Conservation (phyloP, 306 rosid genomes). For the Hippophae rhamnoides region DNA sequence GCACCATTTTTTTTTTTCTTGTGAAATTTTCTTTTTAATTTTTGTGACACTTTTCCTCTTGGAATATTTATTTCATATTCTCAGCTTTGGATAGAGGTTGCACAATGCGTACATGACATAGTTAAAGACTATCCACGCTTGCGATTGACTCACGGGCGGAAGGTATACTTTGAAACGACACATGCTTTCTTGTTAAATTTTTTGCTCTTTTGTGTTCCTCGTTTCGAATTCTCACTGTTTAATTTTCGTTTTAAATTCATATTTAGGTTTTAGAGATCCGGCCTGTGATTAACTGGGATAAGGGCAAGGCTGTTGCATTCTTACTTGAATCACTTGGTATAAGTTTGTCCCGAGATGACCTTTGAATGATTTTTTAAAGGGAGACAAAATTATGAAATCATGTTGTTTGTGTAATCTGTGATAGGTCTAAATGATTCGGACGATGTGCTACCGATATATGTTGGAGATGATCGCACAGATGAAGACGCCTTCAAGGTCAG, state of each 20-base stretch:
- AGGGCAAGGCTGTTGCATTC: constrained; percentile 92
- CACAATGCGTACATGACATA: constrained; percentile 48
- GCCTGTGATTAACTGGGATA: constrained; percentile 86
- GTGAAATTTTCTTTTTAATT: background rate
- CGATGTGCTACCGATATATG: constrained; percentile 85
- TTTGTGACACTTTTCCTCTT: background rate
- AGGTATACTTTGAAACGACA: constrained; percentile 32
- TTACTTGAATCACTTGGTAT: constrained; percentile 91
- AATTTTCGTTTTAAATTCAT: background rate
- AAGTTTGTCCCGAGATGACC: constrained; percentile 4
- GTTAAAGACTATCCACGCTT: constrained; percentile 57
- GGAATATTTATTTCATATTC: constrained; percentile 3
- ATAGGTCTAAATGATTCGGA: constrained; percentile 61
- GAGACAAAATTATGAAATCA: background rate
- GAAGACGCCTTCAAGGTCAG: constrained; percentile 94
- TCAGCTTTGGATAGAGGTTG: constrained; percentile 70
- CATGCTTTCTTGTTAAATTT: background rate
- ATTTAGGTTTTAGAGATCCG: constrained; percentile 91
- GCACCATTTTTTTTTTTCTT: background rate
- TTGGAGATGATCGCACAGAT: constrained; percentile 90
- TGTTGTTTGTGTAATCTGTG: constrained; percentile 19
- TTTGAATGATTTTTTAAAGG: background rate
- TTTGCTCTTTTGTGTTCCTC: background rate
- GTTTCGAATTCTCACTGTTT: background rate
- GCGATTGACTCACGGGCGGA: constrained; percentile 82